These are phyloP conservation scores for Aspergillus egyptiacus DNA, from an alignment of 495 filamentous ascomycete species.

Conservation along the genomic window DNA sequence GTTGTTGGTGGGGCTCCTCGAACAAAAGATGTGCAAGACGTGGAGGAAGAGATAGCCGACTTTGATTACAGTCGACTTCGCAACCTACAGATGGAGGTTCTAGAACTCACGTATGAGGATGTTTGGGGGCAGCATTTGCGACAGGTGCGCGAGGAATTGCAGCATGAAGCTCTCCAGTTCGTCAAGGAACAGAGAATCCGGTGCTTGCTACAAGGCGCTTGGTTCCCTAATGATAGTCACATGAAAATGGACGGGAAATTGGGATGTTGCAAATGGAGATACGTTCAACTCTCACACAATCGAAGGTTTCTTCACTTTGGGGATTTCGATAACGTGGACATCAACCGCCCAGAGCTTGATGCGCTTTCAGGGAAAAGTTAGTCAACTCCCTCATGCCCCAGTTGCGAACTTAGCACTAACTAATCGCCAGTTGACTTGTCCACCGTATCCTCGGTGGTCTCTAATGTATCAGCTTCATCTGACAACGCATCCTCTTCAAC, in stretches of 20 bases:
- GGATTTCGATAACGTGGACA: slow-evolving; percentile 66
- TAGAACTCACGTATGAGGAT: slow-evolving; percentile 88
- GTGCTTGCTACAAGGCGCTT: slow-evolving; percentile 82
- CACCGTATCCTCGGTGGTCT: slow-evolving; percentile 87
- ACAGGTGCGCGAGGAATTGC: slow-evolving; percentile 88
- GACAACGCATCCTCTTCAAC: slow-evolving; percentile 50
- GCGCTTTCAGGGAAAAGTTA: slow-evolving; percentile 67
- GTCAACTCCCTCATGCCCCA: slow-evolving; percentile 6
- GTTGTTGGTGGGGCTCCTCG: slow-evolving; percentile 79
- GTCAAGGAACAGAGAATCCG: slow-evolving; percentile 94
- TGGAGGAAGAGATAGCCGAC: slow-evolving; percentile 81
- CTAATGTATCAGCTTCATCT: slow-evolving; percentile 67
- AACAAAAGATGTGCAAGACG: slow-evolving; percentile 78
- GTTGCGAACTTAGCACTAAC: slow-evolving; percentile 6
- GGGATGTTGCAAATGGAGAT: slow-evolving; percentile 58
- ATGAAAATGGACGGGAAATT: slow-evolving; percentile 38
- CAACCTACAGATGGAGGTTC: slow-evolving; percentile 88
- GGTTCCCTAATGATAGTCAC: slow-evolving; percentile 64
- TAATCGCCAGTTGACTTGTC: slow-evolving; percentile 64
- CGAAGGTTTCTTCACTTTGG: slow-evolving; percentile 84
- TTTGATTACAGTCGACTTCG: slow-evolving; percentile 73
- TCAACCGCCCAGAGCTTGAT: slow-evolving; percentile 65
- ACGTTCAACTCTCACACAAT: slow-evolving; percentile 85
- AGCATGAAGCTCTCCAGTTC: slow-evolving; percentile 88
- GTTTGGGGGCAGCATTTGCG: slow-evolving; percentile 86